Conservation (phyloP, 345 rosid genomes). For the Boechera stricta region DNA sequence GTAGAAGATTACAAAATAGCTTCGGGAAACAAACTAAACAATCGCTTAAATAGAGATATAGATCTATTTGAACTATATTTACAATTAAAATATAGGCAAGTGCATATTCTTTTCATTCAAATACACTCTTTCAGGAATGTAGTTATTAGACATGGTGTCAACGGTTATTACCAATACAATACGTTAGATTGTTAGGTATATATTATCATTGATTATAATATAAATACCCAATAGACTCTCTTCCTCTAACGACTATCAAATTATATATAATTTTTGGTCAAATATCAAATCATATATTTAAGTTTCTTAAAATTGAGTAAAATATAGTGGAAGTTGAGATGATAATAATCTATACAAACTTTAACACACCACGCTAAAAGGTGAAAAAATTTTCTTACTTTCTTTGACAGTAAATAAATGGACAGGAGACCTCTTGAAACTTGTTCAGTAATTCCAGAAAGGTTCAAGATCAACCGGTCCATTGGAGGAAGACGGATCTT, state of each 20-base stretch:
- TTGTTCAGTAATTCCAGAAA: slow-evolving; percentile 72
- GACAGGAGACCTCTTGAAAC: not conserved
- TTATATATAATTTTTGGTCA: not conserved
- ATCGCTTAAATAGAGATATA: not conserved
- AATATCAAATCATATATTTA: not conserved
- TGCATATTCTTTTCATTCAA: not conserved
- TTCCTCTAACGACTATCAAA: slow-evolving; percentile 19
- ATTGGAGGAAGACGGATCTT: slow-evolving; percentile 56
- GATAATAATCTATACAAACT: slow-evolving; percentile 40
- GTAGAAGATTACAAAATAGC: not conserved
- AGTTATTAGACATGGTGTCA: not conserved
- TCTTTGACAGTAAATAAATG: slow-evolving; percentile 34
- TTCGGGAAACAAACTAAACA: not conserved
- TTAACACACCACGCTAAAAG: slow-evolving; percentile 41
- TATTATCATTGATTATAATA: not conserved
- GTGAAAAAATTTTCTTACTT: slow-evolving; percentile 36
- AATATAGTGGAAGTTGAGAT: slow-evolving; percentile 30
- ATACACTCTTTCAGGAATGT: not conserved
- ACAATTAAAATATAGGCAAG: not conserved
- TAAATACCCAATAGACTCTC: slow-evolving; percentile 29
- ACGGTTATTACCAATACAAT: not conserved
- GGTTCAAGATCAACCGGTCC: slow-evolving; percentile 61
- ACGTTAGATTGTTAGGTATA: not conserved
- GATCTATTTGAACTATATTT: not conserved
- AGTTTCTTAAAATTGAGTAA: slow-evolving; percentile 23